Base-by-base conservation (phyloP, 352 stramenopile genomes). In the Aphanomyces stellatus region DNA sequence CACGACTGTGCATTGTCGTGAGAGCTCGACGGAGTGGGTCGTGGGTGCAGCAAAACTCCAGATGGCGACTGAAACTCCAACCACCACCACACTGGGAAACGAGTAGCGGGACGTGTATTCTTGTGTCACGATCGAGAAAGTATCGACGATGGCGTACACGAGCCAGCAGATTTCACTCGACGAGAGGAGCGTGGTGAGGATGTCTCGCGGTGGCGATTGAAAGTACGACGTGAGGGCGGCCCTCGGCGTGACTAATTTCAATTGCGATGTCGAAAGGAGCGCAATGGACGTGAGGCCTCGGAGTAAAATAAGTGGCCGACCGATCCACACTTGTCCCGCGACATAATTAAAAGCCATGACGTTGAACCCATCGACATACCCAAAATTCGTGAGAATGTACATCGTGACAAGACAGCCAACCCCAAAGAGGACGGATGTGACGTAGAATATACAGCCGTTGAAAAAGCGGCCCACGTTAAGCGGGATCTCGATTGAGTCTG, bases 141-240 rank as follows among this genome's bases (percentile, higher is more conserved):
- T 24, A 35, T 65, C 57, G 35, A 41, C 53, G 15, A 65, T 13
- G 25, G 53, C 53, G 43, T 51, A 65, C 22, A 65, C 57, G 5
- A 65, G 33, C 57, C 57, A 65, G 3, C n/a, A 53, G 25, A 51
- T 46, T 27, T 60, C 51, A 8, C 51, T 27, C 17, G 51, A n/a
- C 19, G 34, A 13, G 8, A 51, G 42, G 25, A 51, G 6, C 13
- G 25, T 22, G 13, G 25, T 51, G 42, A 27, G 25, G 13, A 13
- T 27, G 8, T 13, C 13, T 22, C 19, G 42, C 5, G n/a, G 42
- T 24, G 19, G 6, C 42, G 42, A 51, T 24, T 51, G 13, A 51
- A 51, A 51, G 42, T 51, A 51, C 42, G 42, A 51, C 42, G 25
- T 22, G 19, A 51, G 42, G 6, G 13, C 42, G 25, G n/a, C 42